Evolutionary conservation across 1,284 basidiomycete genomes (phyloP).

Genomic region (Phellopilus nigrolimitatus): DNA sequence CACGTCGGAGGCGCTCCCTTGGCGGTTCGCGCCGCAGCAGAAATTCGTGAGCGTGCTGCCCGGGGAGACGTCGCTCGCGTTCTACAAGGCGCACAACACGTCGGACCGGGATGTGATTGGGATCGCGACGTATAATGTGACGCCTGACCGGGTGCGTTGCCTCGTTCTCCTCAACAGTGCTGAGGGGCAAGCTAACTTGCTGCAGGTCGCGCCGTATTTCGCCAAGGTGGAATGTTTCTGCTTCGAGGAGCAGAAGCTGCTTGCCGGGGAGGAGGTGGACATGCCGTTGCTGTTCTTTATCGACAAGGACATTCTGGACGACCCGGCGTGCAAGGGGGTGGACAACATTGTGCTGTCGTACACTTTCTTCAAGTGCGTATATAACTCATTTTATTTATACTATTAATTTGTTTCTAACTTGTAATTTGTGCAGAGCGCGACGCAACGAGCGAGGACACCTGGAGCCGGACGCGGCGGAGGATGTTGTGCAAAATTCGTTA

Average conservation of each 20-base stretch:
- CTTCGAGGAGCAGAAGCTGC: constrained; percentile 95
- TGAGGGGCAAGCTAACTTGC: constrained; percentile 21
- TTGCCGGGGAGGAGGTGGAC: constrained; percentile 96
- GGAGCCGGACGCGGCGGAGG: constrained; percentile 82
- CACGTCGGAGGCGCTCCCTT: constrained; percentile 83
- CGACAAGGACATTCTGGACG: constrained; percentile 93
- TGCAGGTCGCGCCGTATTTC: constrained; percentile 94
- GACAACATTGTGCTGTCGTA: constrained; percentile 94
- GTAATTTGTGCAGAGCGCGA: constrained; percentile 52
- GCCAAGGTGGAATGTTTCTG: constrained; percentile 99
- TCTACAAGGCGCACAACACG: constrained; percentile 92
- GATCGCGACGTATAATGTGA: constrained; percentile 98
- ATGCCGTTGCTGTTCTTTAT: constrained; percentile 99
- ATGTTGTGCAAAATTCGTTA: constrained; percentile 69
- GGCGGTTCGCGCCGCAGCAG: constrained; percentile 91
- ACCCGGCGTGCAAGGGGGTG: constrained; percentile 80
- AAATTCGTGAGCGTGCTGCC: constrained; percentile 88
- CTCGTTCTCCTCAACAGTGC: constrained; percentile 30
- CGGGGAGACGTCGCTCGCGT: constrained; percentile 94
- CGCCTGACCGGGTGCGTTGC: constrained; percentile 76
- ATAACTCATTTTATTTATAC: constrained; percentile 15
- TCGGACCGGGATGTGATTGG: constrained; percentile 90
- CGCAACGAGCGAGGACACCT: constrained; percentile 77
- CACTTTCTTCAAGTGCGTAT: constrained; percentile 90
- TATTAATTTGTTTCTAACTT: constrained; percentile 3